Evolutionary conservation across 805 yeast species (phyloP).

Genomic region (Candida ovalis): DNA sequence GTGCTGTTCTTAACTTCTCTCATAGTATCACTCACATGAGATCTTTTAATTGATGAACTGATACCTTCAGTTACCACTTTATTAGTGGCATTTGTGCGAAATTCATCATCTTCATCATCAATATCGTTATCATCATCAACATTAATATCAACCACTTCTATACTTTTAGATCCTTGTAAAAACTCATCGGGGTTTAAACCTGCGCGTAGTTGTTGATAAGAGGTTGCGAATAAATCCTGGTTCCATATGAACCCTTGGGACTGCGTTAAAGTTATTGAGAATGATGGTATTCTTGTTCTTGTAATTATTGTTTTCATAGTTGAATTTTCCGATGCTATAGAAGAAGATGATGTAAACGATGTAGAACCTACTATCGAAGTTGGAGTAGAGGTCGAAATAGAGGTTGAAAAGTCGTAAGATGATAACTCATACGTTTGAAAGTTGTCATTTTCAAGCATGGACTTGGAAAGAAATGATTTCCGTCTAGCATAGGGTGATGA

Average conservation of each 20-base stretch:
- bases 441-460: conserved; percentile 55
- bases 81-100: background rate
- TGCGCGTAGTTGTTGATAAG: conserved; percentile 55
- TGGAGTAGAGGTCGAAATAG: background rate
- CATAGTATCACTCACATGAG: no score
- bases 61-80: background rate
- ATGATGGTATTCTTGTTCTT: conserved; percentile 29
- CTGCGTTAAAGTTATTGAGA: conserved; percentile 48
- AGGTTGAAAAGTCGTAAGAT: conserved; percentile 5
- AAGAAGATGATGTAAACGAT: background rate
- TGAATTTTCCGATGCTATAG: background rate
- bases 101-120: background rate
- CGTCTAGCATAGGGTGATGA: conserved; percentile 54
- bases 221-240: conserved; percentile 71
- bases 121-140: conserved; percentile 15
- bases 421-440: conserved; percentile 48
- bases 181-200: conserved; percentile 25
- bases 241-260: conserved; percentile 76
- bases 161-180: conserved; percentile 16
- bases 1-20: conserved; percentile 1
- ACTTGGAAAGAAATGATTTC: conserved; percentile 50
- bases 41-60: no score
- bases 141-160: conserved; percentile 25
- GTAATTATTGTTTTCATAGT: conserved; percentile 14
- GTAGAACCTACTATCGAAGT: background rate